Evolutionary conservation across 2,329 filamentous ascomycete species (phyloP).

Genomic region (Aspergillus sp.): DNA sequence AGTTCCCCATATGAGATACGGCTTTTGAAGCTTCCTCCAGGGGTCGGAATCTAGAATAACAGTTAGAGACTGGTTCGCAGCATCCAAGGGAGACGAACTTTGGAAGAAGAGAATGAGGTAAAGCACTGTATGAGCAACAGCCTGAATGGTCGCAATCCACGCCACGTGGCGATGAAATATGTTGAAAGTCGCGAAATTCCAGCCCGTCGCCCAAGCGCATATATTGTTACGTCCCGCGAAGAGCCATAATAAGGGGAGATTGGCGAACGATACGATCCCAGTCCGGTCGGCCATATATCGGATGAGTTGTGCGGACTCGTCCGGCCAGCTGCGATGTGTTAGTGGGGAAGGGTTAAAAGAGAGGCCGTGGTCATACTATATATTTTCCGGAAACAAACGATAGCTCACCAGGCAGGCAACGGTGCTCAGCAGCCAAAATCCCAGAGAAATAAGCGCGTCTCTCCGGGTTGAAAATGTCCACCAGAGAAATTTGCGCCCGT

Average conservation of each 20-base stretch:
- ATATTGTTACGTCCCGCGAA: constrained; percentile 68
- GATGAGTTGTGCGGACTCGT: constrained; percentile 39
- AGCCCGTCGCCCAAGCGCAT: constrained; percentile 66
- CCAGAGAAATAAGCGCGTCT: constrained; percentile 45
- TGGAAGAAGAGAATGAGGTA: constrained; percentile 50
- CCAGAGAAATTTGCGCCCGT: constrained; percentile 42
- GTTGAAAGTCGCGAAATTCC: constrained; percentile 67
- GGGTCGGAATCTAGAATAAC: constrained; percentile 23
- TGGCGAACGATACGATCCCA: constrained; percentile 63
- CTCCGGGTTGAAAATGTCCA: constrained; percentile 51
- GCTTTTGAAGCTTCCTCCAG: constrained; percentile 27
- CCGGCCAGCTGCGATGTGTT: constrained; percentile 25
- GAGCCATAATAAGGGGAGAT: constrained; percentile 65
- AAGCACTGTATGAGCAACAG: constrained; percentile 61
- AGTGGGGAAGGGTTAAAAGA: background rate
- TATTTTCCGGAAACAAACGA: constrained; percentile 46
- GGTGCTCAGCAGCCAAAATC: constrained; percentile 48
- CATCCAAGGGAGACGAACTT: constrained; percentile 15
- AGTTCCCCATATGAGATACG: constrained; percentile 33
- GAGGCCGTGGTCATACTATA: constrained; percentile 40
- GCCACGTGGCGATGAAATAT: constrained; percentile 68
- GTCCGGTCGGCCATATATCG: constrained; percentile 65
- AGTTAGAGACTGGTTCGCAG: background rate
- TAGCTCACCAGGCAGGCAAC: constrained; percentile 48
- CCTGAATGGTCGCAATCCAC: constrained; percentile 61